phyloP scores from a whole-genome alignment of 2,329 filamentous ascomycete species.

The Aspergillus cejpii region DNA sequence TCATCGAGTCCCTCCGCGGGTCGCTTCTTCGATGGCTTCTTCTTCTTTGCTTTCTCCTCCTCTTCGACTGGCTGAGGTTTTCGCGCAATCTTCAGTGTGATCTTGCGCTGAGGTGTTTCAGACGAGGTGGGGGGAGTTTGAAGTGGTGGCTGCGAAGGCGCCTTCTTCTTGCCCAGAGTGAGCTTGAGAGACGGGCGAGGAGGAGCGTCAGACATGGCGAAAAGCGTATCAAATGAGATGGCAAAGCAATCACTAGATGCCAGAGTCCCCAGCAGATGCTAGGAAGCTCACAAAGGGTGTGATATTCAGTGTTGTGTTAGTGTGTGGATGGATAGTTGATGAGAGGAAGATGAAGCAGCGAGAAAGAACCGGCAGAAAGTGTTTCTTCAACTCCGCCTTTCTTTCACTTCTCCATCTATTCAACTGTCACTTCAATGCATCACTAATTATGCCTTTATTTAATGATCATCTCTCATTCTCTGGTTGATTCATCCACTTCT shows the following conservation, averaged over 20 bases:
- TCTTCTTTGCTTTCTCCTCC: slow-evolving; percentile 29
- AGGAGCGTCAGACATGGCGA: slow-evolving; percentile 32
- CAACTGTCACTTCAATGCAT: neutral
- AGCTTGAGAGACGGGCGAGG: slow-evolving; percentile 37
- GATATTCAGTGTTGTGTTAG: neutral
- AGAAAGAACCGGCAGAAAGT: neutral
- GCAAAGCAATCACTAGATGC: neutral
- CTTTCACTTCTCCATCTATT: neutral
- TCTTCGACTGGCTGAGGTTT: slow-evolving; percentile 20
- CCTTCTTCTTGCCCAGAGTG: slow-evolving; percentile 37
- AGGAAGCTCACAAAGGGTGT: neutral
- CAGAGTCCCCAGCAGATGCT: neutral
- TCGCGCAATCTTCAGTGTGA: slow-evolving; percentile 39
- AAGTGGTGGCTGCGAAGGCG: slow-evolving; percentile 17
- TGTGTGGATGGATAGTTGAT: neutral
- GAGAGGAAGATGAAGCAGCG: neutral
- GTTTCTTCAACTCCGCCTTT: slow-evolving; percentile 3
- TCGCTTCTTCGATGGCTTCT: slow-evolving; percentile 37
- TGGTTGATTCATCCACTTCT: neutral
- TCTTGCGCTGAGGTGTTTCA: slow-evolving; percentile 31
- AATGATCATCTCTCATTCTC: neutral
- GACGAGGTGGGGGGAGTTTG: slow-evolving; percentile 17
- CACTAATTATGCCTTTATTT: neutral
- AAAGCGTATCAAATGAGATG: neutral
- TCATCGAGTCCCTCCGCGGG: slow-evolving; percentile 29